Percentiles rank a stretch among this genome's conserved stretches.
Evolutionary conservation across 2,329 filamentous ascomycete species (phyloP).

Genomic region (Escovopsis sp.): DNA sequence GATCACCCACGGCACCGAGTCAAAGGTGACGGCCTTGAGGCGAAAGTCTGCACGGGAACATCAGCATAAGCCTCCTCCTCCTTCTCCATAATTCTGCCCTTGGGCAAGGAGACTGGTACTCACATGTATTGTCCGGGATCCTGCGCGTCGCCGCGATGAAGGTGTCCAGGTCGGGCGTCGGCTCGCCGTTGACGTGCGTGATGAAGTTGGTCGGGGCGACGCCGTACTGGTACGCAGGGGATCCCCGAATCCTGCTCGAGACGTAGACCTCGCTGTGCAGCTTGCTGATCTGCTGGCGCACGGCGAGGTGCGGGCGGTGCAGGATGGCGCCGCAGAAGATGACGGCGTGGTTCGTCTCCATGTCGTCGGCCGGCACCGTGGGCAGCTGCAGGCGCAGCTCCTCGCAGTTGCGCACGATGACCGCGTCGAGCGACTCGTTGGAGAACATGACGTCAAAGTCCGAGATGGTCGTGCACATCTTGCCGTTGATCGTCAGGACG

Average conservation of each 20-base stretch:
- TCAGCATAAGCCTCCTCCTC: slow-evolving; percentile 6
- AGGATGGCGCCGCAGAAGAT: slow-evolving; percentile 91
- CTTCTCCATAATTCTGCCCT: background rate
- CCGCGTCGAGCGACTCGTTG: slow-evolving; percentile 64
- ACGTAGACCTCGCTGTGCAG: slow-evolving; percentile 95
- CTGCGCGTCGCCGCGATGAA: slow-evolving; percentile 72
- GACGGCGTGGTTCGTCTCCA: slow-evolving; percentile 84
- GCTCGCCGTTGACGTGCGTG: slow-evolving; percentile 80
- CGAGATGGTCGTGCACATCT: slow-evolving; percentile 81
- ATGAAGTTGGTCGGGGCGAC: slow-evolving; percentile 95
- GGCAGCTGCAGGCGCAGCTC: slow-evolving; percentile 64
- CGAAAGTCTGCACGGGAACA: slow-evolving; percentile 63
- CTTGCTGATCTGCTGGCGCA: slow-evolving; percentile 92
- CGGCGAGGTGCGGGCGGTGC: slow-evolving; percentile 87
- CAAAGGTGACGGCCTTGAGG: slow-evolving; percentile 92
- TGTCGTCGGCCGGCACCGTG: slow-evolving; percentile 74
- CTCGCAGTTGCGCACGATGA: slow-evolving; percentile 72
- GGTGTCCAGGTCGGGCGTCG: slow-evolving; percentile 64
- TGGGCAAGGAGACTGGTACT: no score
- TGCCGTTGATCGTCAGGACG: slow-evolving; percentile 76
- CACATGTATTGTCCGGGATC: slow-evolving; percentile 89
- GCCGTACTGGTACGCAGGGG: slow-evolving; percentile 76
- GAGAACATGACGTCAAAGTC: slow-evolving; percentile 96
- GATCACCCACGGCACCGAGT: slow-evolving; percentile 97
- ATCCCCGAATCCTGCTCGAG: slow-evolving; percentile 68